These are phyloP conservation scores for Fusarium duplospermum DNA, from an alignment of 2,329 filamentous ascomycete species.

Conservation along the genomic window DNA sequence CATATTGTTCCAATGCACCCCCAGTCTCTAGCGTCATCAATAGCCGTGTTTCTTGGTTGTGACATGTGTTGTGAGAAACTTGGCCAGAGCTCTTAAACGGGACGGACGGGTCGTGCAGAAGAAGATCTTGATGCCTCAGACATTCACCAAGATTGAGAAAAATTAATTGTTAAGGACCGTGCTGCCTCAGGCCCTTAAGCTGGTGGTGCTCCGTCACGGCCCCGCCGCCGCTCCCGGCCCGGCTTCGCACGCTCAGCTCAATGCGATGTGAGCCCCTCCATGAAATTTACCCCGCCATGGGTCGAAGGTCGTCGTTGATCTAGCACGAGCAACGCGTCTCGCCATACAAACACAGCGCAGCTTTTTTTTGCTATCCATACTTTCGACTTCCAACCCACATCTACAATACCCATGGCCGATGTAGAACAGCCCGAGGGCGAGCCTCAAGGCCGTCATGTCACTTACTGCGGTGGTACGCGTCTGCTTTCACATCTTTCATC, in stretches of 20 bases:
- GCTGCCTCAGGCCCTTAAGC: slow-evolving; percentile 32
- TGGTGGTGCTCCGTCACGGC: neutral
- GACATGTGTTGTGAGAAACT: slow-evolving; percentile 7
- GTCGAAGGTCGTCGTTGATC: slow-evolving; percentile 21
- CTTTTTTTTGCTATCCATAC: slow-evolving; percentile 26
- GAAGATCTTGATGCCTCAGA: slow-evolving; percentile 14
- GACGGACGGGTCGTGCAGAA: neutral
- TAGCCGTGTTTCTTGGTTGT: neutral
- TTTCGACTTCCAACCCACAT: slow-evolving; percentile 31
- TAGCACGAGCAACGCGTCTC: slow-evolving; percentile 44
- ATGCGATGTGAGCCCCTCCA: slow-evolving; percentile 44
- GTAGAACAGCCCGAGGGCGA: slow-evolving; percentile 61
- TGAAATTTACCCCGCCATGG: slow-evolving; percentile 52
- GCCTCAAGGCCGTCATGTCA: slow-evolving; percentile 63
- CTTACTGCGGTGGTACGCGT: slow-evolving; percentile 69
- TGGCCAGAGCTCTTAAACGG: neutral
- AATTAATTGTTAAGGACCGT: slow-evolving; percentile 18
- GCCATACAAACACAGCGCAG: slow-evolving; percentile 31
- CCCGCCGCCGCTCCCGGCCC: slow-evolving; percentile 11
- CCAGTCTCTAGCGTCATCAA: slow-evolving; percentile 8
- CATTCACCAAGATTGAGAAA: neutral
- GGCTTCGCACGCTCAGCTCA: slow-evolving; percentile 5
- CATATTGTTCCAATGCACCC: slow-evolving; percentile 12
- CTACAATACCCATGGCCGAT: slow-evolving; percentile 61
- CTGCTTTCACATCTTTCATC: neutral